A percentile compares a stretch with the other conserved stretches of the same genome.
Evolutionary conservation across 305 asterid species (phyloP).

Genomic region (Fraxinus velutina): DNA sequence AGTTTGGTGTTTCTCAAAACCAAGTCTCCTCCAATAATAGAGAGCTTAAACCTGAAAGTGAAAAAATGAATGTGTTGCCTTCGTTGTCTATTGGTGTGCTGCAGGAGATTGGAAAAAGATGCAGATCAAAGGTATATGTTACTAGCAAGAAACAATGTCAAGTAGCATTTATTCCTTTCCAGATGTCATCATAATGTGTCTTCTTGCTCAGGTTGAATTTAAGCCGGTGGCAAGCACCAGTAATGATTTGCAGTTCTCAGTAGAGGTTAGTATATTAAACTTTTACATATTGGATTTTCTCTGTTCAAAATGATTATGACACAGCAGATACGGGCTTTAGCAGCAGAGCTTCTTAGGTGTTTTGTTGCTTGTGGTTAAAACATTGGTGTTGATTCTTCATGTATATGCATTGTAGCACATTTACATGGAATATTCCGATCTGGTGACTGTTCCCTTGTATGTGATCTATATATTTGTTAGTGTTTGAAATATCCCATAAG

Average conservation of each 20-base stretch:
- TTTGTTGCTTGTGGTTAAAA: neutral
- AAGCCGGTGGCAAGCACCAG: constrained; percentile 66
- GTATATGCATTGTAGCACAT: neutral
- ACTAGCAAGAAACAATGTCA: neutral
- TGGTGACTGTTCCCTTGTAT: neutral
- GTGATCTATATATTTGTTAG: neutral
- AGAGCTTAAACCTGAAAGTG: constrained; percentile 60
- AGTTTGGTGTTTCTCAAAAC: constrained; percentile 39
- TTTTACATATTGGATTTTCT: constrained; percentile 2
- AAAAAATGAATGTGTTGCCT: constrained; percentile 46
- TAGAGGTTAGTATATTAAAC: constrained; percentile 59
- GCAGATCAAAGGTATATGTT: constrained; percentile 73
- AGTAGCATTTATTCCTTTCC: neutral
- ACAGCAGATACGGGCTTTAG: neutral
- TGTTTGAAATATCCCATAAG: neutral
- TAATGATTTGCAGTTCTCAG: constrained; percentile 70
- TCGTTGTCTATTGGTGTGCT: constrained; percentile 66
- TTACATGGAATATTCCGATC: neutral
- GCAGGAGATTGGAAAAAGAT: constrained; percentile 86
- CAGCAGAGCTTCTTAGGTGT: neutral
- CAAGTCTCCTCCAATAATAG: constrained; percentile 36
- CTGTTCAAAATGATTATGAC: neutral
- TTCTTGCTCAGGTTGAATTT: constrained; percentile 76
- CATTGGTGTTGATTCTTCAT: neutral
- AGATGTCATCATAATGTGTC: constrained; percentile 14